phyloP scores from a whole-genome alignment of 2,329 filamentous ascomycete species.

The Atkinsonella texensis region DNA sequence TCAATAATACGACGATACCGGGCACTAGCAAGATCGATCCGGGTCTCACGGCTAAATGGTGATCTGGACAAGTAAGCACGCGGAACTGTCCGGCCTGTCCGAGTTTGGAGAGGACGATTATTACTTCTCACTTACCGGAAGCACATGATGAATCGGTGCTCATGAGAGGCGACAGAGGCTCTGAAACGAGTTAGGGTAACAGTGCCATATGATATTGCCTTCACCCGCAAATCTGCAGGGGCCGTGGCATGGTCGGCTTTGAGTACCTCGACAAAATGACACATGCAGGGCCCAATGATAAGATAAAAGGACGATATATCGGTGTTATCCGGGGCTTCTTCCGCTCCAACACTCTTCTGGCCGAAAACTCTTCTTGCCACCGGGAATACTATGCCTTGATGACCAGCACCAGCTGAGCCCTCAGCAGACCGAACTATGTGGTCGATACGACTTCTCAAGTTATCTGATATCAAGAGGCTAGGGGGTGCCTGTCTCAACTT shows the following conservation, averaged over 20 bases:
- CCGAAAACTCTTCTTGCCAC: constrained; percentile 36
- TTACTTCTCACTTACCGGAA: constrained; percentile 32
- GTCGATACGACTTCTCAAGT: constrained; percentile 34
- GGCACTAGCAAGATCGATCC: constrained; percentile 40
- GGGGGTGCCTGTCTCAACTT: constrained; percentile 23
- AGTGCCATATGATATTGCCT: constrained; percentile 37
- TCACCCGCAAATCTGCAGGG: constrained; percentile 35
- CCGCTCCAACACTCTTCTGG: constrained; percentile 27
- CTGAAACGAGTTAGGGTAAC: constrained; percentile 39
- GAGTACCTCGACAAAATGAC: constrained; percentile 39
- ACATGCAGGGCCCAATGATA: constrained; percentile 40
- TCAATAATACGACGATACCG: constrained; percentile 42
- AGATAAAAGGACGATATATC: constrained; percentile 43
- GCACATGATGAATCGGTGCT: constrained; percentile 43
- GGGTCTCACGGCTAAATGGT: constrained; percentile 30
- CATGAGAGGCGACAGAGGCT: constrained; percentile 37
- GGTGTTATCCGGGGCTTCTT: constrained; percentile 32
- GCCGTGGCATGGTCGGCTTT: constrained; percentile 29
- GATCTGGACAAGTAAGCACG: constrained; percentile 16
- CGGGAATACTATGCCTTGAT: constrained; percentile 34
- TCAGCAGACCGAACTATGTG: constrained; percentile 35
- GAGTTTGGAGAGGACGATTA: not conserved
- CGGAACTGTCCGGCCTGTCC: not conserved
- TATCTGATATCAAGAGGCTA: constrained; percentile 29
- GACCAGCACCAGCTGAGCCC: constrained; percentile 13